Evolutionary conservation across 2,329 filamentous ascomycete genomes (phyloP).

Genomic region (Fusarium mundagurra): DNA sequence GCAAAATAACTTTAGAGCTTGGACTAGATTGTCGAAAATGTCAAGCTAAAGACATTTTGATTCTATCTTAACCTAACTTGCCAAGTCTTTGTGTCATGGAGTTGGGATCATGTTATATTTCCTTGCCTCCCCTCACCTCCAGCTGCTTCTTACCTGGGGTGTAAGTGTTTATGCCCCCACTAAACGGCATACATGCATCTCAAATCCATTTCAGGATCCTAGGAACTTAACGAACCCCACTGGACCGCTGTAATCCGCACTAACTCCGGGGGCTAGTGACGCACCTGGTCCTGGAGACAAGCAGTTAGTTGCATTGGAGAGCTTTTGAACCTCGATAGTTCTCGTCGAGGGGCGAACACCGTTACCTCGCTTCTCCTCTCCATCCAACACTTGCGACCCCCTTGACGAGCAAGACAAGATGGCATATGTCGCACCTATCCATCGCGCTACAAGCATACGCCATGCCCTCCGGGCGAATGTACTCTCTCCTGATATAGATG

Average conservation of each 20-base stretch:
- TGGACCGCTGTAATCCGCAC: constrained; percentile 32
- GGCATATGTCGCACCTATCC: constrained; percentile 95
- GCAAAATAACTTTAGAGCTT: background rate
- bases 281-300: constrained; percentile 28
- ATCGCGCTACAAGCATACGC: constrained; percentile 88
- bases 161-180: constrained; percentile 15
- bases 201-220: background rate
- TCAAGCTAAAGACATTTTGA: background rate
- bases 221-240: constrained; percentile 31
- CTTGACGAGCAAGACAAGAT: constrained; percentile 58
- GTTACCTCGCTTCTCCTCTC: background rate
- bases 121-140: background rate
- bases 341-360: constrained; percentile 34
- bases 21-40: background rate
- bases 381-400: background rate
- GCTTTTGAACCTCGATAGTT: constrained; percentile 40
- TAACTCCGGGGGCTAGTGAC: constrained; percentile 44
- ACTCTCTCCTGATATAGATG: constrained; percentile 77
- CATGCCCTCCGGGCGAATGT: constrained; percentile 87
- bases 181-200: background rate
- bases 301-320: constrained; percentile 33
- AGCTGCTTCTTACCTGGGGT: background rate
- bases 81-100: background rate
- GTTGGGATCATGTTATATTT: background rate
- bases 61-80: background rate